Evolutionary conservation across 2,329 filamentous ascomycete genomes (phyloP), one percentile per base, ranked within the genome.

Genomic region (Sclerotinia nivalis): DNA sequence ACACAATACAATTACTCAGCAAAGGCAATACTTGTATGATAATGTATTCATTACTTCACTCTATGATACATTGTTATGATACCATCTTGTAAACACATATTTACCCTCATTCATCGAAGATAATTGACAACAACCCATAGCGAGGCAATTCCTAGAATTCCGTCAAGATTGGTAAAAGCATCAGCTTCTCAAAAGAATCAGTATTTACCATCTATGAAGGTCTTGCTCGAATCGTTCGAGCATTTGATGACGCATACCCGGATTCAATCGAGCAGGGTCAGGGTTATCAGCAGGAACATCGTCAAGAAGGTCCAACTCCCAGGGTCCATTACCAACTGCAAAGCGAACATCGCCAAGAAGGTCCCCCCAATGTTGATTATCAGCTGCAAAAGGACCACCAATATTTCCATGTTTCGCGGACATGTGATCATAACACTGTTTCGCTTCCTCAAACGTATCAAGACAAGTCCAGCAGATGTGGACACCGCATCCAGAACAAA

Each of bases 391-490:
- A 15, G 40, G 12, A 43, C 40, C 40, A 37, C 62, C 62, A 20
- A 67, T 50, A 8, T 45, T 8, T 5, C 60, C 55, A 59, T 75
- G 71, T 20, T 13, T 12, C n/a, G 54, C 67, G 6, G 12, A 68
- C 73, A 78, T 77, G 66, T 78, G 76, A 0, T 59, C 52, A 69
- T 78, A 78, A 60, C 75, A 77, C 22, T 58, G 37, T 1, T 1
- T 10, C 1, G 61, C 55, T 9, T 18, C 5, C 2, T 73, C 28
- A 70, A 84, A 84, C 0, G 73, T 74, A 12, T 65, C 70, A 75
- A 84, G 71, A 70, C 84, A 86, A 3, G 80, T 76, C 83, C 83
- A 86, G 71, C 84, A 86, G 34, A 85, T 83, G 69, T 85, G 82
- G 1, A 77, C 72, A 4, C 75, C 71, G 69, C 84, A 86, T 0